Evolutionary conservation across 2,329 filamentous ascomycete species (phyloP).

Genomic region (Calonectria ilicicola): DNA sequence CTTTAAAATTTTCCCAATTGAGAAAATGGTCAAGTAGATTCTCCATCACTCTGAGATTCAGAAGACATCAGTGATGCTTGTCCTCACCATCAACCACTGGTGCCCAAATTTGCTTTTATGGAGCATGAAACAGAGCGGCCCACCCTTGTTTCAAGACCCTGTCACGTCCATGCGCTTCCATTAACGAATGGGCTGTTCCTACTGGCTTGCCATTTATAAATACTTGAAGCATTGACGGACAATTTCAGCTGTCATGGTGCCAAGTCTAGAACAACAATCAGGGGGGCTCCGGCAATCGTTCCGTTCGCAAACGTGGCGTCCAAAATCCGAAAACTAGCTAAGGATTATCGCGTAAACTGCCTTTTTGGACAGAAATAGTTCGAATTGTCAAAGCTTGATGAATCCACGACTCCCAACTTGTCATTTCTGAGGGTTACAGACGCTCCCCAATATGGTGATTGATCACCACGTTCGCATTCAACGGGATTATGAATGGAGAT

Average conservation of each 20-base stretch:
- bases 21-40: neutral
- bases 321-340: neutral
- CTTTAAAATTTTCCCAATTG: neutral
- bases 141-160: neutral
- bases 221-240: neutral
- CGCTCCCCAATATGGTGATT: neutral
- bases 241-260: neutral
- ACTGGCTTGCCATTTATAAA: neutral
- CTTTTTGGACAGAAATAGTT: neutral
- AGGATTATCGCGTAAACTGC: neutral
- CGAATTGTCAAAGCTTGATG: neutral
- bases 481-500: neutral
- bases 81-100: neutral
- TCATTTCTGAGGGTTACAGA: neutral
- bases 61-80: neutral
- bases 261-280: neutral
- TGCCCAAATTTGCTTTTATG: neutral
- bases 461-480: neutral
- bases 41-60: neutral
- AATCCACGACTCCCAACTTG: neutral
- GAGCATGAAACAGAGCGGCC: neutral
- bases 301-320: neutral
- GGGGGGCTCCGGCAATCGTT: neutral
- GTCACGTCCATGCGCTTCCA: neutral
- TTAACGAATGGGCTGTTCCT: neutral